Evolutionary conservation across 1,284 basidiomycete genomes (phyloP), one percentile per base, ranked within the genome.

Genomic region (Ganoderma sp.): DNA sequence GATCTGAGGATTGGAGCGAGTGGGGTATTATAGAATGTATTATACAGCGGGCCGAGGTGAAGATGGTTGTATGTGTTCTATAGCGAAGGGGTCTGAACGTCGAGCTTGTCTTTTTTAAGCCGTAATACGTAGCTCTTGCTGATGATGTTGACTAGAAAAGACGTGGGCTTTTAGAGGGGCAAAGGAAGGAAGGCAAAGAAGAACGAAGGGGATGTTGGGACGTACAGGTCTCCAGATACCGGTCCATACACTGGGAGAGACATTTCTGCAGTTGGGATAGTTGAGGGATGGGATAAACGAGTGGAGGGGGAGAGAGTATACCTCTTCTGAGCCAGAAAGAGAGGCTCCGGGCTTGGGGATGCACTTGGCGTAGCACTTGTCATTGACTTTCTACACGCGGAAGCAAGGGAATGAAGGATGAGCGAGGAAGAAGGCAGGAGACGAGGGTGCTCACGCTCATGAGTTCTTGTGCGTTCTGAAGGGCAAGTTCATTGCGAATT

Each of bases 141-240:
- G 50, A 93, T 89, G 64, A 93, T 86, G 77, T 90, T 91, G 81
- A 93, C 92, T 94, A 74, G 32, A 34, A 8, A n/a, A 12, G 12
- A 39, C 12, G 22, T 41, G 19, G 19, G 4, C 22, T 60, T 37
- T 60, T 22, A 60, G 34, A 42, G 3, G 22, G 22, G 12, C n/a
- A 15, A 19, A 63, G 61, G 25, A 10, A 17, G 39, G 28, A 45
- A 34, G 10, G 25, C 42, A 32, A 42, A 34, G n/a, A 28, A 34
- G 41, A n/a, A 52, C 14, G 14, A 12, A 25, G 8, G 48, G 22
- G 12, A 52, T 6, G 39, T 39, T 61, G n/a, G 14, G 15, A 87
- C 92, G 83, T 75, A 94, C 93, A 95, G 62, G 92, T 91, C 79
- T 95, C 92, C 81, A 95, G 84, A 77, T 94, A 95, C 52, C 93